These are phyloP conservation scores for Alternaria solani DNA, from an alignment of 2,329 filamentous ascomycete genomes.

Conservation along the genomic window DNA sequence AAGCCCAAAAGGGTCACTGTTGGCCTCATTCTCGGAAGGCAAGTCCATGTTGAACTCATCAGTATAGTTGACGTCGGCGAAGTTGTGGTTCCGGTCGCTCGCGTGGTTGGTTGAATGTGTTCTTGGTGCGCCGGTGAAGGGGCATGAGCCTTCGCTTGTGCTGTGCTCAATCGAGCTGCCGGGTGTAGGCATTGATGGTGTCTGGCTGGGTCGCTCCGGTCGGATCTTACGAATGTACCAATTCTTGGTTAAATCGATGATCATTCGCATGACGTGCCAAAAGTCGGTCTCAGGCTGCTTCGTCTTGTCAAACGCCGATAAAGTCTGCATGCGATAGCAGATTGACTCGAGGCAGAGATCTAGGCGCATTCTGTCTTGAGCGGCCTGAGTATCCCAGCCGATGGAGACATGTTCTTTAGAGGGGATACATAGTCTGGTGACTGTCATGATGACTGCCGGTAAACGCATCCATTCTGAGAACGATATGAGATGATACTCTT, in stretches of 20 bases:
- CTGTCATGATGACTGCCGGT: conserved; percentile 40
- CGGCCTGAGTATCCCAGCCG: conserved; percentile 45
- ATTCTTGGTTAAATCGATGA: conserved; percentile 37
- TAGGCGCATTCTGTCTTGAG: conserved; percentile 41
- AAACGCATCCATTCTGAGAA: conserved; percentile 47
- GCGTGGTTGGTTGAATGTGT: conserved; percentile 6
- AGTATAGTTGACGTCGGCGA: conserved; percentile 7
- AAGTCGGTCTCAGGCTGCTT: conserved; percentile 41
- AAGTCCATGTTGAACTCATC: conserved; percentile 7
- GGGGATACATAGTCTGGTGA: conserved; percentile 42
- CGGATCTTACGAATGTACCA: conserved; percentile 44
- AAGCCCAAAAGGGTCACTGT: conserved; percentile 30
- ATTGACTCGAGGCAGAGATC: conserved; percentile 46
- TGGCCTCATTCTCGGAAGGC: conserved; percentile 2
- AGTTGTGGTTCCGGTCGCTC: not conserved
- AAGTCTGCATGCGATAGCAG: conserved; percentile 44
- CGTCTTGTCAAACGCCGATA: conserved; percentile 34
- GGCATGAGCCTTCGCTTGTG: conserved; percentile 13
- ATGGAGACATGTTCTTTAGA: conserved; percentile 28
- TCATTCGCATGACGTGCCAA: conserved; percentile 42
- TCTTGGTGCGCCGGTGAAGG: conserved; percentile 12
- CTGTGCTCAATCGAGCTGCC: conserved; percentile 16
- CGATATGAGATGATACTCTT: conserved; percentile 41
- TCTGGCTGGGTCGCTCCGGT: conserved; percentile 4
- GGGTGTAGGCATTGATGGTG: conserved; percentile 4